Evolutionary conservation across 768 basidiomycete species (phyloP), one percentile per base, ranked within the genome.

Genomic region (Cytidiella melzeri): DNA sequence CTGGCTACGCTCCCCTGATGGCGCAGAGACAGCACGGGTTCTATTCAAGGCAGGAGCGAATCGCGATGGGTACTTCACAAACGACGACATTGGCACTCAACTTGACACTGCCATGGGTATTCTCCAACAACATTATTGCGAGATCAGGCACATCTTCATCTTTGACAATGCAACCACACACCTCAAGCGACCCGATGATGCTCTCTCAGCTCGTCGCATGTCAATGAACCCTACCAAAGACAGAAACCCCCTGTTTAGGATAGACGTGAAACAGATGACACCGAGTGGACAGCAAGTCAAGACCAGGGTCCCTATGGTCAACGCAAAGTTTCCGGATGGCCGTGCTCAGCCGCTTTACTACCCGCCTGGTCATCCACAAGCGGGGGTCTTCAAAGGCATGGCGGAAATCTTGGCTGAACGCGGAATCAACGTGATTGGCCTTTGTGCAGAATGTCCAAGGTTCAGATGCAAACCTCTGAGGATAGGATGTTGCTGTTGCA

Each of bases 51-150:
- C 54, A 2, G 63, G 63, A 9, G 57, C 56, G 37, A 54, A 53
- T 34, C 36, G 51, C 2, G 63, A 64, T 40, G 63, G 60, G 7
- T 62, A 64, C 27, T 63, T 64, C 24, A 55, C 52, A 0, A 54
- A 62, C 34, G 52, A 56, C 4, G 56, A 66, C 7, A 45, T 66
- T 11, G 44, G 62, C 7, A 28, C 23, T 19, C 63, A 64, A 6
- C 56, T 48, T 12, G 34, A 28, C 2, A 20, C 45, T 3, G 54
- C 63, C 1, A 63, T 62, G 41, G 47, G 60, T 36, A 54, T 65
- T 20, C 44, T 65, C 3, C 19, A 52, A 6, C 19, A 51, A 18
- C n/a, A n/a, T n/a, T n/a, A 50, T 18, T 56, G 50, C 19, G 18
- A 21, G 11, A 11, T 9, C 7, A 18, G 18, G 18, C 23, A 41